A percentile compares a stretch with the other conserved stretches of the same genome.
These are phyloP conservation scores for Ustilago shanxiensis DNA, from an alignment of 1,284 basidiomycete species.

Conservation along the genomic window DNA sequence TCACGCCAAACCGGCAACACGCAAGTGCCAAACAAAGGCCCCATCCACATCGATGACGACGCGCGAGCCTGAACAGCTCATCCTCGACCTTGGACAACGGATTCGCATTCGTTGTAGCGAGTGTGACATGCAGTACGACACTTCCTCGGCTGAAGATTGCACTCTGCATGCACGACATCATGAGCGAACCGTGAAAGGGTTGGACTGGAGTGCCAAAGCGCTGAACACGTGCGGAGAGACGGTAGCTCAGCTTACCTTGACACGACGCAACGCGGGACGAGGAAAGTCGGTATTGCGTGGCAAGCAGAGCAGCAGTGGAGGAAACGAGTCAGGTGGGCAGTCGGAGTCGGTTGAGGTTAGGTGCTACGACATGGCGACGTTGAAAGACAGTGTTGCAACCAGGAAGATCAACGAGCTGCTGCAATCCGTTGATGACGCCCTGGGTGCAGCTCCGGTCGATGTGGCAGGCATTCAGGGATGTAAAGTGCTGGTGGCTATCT, in stretches of 20 bases:
- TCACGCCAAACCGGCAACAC: conserved; percentile 13
- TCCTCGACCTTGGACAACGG: conserved; percentile 61
- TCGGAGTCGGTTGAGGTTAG: conserved; percentile 27
- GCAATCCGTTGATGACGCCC: conserved; percentile 53
- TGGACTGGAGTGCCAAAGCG: conserved; percentile 59
- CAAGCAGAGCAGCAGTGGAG: conserved; percentile 12
- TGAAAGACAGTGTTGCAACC: conserved; percentile 36
- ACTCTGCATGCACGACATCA: conserved; percentile 57
- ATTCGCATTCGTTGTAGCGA: conserved; percentile 53
- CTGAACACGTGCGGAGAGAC: conserved; percentile 35
- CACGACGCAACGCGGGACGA: conserved; percentile 2
- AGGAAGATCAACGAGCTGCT: conserved; percentile 47
- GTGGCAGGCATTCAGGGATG: conserved; percentile 24
- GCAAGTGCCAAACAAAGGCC: conserved; percentile 21
- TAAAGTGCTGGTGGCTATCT: conserved; percentile 53
- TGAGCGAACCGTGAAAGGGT: conserved; percentile 49
- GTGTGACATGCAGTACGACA: conserved; percentile 65
- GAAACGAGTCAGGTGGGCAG: conserved; percentile 6
- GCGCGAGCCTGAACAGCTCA: conserved; percentile 54
- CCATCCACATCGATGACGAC: background rate
- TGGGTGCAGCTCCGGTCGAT: conserved; percentile 53
- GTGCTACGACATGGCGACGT: conserved; percentile 47
- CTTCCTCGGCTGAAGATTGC: conserved; percentile 53
- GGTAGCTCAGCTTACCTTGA: conserved; percentile 20
- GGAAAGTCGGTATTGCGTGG: conserved; percentile 24